Evolutionary conservation across 225 moss, liverwort and hornwort species (phyloP).

Genomic region (Antitrichia curtipendula): DNA sequence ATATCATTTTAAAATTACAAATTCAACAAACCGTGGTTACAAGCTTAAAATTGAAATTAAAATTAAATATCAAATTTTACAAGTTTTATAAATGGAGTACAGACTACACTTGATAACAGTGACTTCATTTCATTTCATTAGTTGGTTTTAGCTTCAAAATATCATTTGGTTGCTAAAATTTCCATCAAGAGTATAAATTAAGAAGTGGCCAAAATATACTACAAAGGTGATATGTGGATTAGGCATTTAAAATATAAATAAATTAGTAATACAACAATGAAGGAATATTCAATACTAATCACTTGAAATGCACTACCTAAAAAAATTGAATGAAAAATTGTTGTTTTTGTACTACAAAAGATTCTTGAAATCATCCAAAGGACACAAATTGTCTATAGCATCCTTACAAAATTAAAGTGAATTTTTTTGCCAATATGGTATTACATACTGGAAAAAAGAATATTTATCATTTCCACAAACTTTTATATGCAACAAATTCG

Average conservation of each 20-base stretch:
- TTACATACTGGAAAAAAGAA: neutral
- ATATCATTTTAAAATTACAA: neutral
- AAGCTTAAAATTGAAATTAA: fast-evolving
- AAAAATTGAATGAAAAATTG: neutral
- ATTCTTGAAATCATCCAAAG: neutral
- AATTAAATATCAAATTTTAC: neutral
- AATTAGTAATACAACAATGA: neutral
- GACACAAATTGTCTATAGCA: fast-evolving
- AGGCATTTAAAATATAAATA: too few species aligned
- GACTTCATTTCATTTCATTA: neutral
- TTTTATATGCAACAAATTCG: neutral
- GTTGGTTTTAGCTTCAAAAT: neutral
- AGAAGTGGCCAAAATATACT: neutral
- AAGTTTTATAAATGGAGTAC: neutral
- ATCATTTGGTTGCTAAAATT: neutral
- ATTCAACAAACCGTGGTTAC: neutral
- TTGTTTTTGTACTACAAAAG: too few species aligned
- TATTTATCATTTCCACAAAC: neutral
- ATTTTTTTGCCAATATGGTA: neutral
- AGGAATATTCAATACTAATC: neutral
- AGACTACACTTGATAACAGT: neutral
- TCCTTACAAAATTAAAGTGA: neutral
- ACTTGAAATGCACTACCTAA: neutral
- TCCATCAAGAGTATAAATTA: neutral
- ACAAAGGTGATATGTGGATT: fast-evolving